phyloP scores from a whole-genome alignment of 2,329 filamentous ascomycete species.

The Westerdykella sp. region DNA sequence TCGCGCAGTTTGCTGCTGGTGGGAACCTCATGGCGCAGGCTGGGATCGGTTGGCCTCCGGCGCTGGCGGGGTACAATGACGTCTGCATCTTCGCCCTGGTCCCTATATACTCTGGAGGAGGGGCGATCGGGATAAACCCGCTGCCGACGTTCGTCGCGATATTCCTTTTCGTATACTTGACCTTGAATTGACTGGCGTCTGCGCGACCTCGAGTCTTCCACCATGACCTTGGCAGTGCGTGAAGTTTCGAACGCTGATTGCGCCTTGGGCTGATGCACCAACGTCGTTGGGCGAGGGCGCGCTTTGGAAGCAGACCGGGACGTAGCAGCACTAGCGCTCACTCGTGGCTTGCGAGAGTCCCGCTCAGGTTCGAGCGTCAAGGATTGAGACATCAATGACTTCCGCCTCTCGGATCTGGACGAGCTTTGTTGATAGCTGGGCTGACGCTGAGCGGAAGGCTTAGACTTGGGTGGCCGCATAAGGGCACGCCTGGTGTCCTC shows the following conservation, averaged over 20 bases:
- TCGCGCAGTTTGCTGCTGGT: not conserved
- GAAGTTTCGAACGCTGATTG: conserved; percentile 23
- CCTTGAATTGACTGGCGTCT: conserved; percentile 25
- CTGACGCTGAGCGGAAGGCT: conserved; percentile 1
- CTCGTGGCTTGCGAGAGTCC: conserved; percentile 11
- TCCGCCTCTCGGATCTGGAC: conserved; percentile 14
- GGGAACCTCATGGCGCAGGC: conserved; percentile 12
- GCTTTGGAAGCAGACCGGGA: conserved; percentile 14
- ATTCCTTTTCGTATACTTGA: conserved; percentile 15
- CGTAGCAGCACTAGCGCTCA: conserved; percentile 12
- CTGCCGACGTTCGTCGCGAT: not conserved
- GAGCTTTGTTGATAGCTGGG: conserved; percentile 9
- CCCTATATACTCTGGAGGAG: conserved; percentile 1
- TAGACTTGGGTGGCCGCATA: conserved; percentile 21
- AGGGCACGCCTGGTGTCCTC: conserved; percentile 16
- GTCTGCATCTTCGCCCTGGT: conserved; percentile 7
- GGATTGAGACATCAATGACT: conserved; percentile 9
- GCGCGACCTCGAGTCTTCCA: conserved; percentile 20
- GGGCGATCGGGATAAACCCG: not conserved
- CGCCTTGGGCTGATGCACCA: conserved; percentile 29
- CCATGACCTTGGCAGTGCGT: conserved; percentile 18
- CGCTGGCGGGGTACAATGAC: conserved; percentile 5
- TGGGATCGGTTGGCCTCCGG: conserved; percentile 23
- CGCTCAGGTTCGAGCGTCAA: conserved; percentile 8
- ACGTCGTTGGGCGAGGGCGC: conserved; percentile 24